phyloP scores from a whole-genome alignment of 2,329 filamentous ascomycete species.

The Parastagonospora nodorum region DNA sequence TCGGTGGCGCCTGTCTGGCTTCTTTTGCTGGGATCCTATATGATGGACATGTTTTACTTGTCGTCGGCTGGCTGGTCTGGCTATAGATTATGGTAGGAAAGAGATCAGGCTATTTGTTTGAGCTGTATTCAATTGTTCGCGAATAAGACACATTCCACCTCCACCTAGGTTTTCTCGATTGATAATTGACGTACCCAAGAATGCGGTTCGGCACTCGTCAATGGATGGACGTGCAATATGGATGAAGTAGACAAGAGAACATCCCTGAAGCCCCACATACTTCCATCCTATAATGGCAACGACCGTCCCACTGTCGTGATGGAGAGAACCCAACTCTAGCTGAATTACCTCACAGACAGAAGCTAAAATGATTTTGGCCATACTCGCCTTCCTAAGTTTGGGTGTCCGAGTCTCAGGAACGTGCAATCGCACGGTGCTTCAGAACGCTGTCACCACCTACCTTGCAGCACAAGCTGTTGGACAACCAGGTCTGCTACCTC shows the following conservation, averaged over 20 bases:
- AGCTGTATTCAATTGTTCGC: no score
- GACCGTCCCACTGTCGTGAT: background rate
- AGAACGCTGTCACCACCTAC: conserved; percentile 16
- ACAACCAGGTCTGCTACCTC: conserved; percentile 9
- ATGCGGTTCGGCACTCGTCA: background rate
- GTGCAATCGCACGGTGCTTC: conserved; percentile 20
- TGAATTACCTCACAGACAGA: background rate
- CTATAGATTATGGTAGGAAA: no score
- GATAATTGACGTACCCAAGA: background rate
- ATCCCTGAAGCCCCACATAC: conserved; percentile 8
- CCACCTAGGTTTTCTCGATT: background rate
- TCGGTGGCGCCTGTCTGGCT: no score
- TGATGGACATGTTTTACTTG: no score
- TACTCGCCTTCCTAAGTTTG: conserved; percentile 1
- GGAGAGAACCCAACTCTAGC: background rate
- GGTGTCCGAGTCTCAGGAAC: conserved; percentile 12
- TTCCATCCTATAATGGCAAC: background rate
- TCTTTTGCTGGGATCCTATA: no score
- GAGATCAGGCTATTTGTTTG: no score
- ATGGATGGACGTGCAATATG: background rate
- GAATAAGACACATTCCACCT: background rate
- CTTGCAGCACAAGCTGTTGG: conserved; percentile 22
- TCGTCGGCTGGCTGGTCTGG: no score
- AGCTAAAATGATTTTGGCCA: background rate
- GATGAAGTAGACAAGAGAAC: background rate